phyloP scores from a whole-genome alignment of 2,329 filamentous ascomycete genomes.

The Fusarium robinianum region DNA sequence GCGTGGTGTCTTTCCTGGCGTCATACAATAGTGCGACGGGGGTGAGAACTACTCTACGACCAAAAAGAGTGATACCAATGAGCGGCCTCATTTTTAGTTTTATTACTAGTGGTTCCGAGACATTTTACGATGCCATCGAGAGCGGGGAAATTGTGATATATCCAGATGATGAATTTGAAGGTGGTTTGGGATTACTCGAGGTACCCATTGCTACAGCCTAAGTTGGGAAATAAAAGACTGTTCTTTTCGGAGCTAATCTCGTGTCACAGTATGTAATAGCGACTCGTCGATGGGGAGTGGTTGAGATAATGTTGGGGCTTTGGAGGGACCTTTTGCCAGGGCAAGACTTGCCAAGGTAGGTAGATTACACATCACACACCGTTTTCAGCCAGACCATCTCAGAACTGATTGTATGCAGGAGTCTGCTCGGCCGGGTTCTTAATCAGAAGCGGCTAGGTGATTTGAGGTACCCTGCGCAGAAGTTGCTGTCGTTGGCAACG shows the following conservation, averaged over 20 bases:
- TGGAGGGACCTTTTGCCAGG: background rate
- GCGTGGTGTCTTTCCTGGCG: background rate
- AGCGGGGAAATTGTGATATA: background rate
- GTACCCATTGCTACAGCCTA: too few relatives aligned
- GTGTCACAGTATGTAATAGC: too few relatives aligned
- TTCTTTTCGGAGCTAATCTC: background rate
- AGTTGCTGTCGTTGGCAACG: too few relatives aligned
- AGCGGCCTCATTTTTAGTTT: rapidly evolving
- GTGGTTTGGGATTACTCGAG: too few relatives aligned
- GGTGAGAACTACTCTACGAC: background rate
- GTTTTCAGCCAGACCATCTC: background rate
- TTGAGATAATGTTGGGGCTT: background rate
- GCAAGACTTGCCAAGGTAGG: background rate
- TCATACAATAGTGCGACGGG: background rate
- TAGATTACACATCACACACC: background rate
- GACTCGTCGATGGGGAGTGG: rapidly evolving
- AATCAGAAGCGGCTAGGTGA: too few relatives aligned
- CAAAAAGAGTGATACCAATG: background rate
- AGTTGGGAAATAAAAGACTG: background rate
- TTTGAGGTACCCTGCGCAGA: too few relatives aligned
- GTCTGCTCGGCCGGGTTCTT: rapidly evolving
- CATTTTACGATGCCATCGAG: background rate
- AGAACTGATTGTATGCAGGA: background rate
- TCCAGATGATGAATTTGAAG: background rate
- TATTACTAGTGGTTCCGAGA: too few relatives aligned